Evolutionary conservation across 805 yeast species (phyloP).

Genomic region (Metschnikowia henanensis): DNA sequence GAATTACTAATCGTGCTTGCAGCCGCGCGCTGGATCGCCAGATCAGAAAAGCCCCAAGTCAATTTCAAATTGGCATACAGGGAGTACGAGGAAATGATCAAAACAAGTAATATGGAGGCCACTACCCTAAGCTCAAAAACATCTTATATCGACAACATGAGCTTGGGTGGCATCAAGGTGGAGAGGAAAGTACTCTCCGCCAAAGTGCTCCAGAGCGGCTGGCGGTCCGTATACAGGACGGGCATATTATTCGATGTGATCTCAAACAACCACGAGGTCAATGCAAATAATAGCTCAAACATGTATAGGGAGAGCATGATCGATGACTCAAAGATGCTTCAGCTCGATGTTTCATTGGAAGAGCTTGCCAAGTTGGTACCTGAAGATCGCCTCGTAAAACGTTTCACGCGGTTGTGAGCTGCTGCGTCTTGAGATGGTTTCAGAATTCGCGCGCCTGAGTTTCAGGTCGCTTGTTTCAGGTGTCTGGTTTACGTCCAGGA

Average conservation of each 20-base stretch:
- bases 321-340: conserved; percentile 50
- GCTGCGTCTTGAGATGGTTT: conserved; percentile 8
- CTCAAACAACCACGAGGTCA: conserved; percentile 42
- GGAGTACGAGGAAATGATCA: conserved; percentile 65
- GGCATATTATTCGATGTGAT: conserved; percentile 54
- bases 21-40: conserved; percentile 69
- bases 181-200: conserved; percentile 58
- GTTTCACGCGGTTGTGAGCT: conserved; percentile 16
- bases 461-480: conserved; percentile 9
- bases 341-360: conserved; percentile 50
- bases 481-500: conserved; percentile 7
- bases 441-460: conserved; percentile 10
- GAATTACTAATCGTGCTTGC: conserved; percentile 73
- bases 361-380: conserved; percentile 42
- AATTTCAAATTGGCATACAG: conserved; percentile 77
- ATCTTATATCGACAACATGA: conserved; percentile 37
- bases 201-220: conserved; percentile 60
- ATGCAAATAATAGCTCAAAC: conserved; percentile 27
- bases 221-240: conserved; percentile 67
- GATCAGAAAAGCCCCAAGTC: conserved; percentile 55
- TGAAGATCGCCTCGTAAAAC: conserved; percentile 10
- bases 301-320: conserved; percentile 32
- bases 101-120: conserved; percentile 39
- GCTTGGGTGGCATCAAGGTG: conserved; percentile 33
- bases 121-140: conserved; percentile 27